Evolutionary conservation across 768 basidiomycete species (phyloP), one percentile per base, ranked within the genome.

Genomic region (Leccinum variicolor): DNA sequence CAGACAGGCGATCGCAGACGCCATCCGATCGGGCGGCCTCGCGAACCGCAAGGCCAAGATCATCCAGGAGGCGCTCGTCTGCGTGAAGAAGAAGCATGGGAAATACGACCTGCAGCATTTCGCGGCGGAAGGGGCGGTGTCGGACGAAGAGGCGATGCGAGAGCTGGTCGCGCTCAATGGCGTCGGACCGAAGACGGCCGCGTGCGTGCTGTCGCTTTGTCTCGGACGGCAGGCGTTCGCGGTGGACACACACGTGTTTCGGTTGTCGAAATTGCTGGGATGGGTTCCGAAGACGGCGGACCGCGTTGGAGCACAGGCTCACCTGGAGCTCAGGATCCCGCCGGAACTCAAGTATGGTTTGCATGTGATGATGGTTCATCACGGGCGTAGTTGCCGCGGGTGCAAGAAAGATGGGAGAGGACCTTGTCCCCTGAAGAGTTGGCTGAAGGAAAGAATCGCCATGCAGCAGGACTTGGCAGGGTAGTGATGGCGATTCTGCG

Each of bases 131-230:
- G 64, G 64, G 17, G 36, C 36, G 2, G 60, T 62, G 5, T 62
- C 79, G 1, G 76, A 85, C 66, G 78, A 78, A 26, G 74, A 75
- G n/a, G 77, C 80, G 33, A 85, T 84, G 84, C 68, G 75, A 59
- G 83, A 81, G 60, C 75, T 86, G 26, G 77, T 84, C 14, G 77
- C 82, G 4, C 81, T 81, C 55, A 69, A 77, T 29, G 84, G 84
- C 1, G 84, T 86, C 10, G 84, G 85, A 1, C 84, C 83, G 1
- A 85, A 86, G 69, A 85, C 84, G 1, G 84, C 84, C 2, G 82
- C 84, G 1, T 86, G 85, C 57, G 84, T 86, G 0, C 68, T 85
- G 13, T 73, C 84, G 23, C 84, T 86, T 66, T 84, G 82, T 60
- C 73, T 86, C 8, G 83, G 80, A 5, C 74, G 84, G n/a, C 74